Evolutionary conservation across 345 rosid species (phyloP), one percentile per base, ranked within the genome.

Genomic region (Populus ilicifolia): DNA sequence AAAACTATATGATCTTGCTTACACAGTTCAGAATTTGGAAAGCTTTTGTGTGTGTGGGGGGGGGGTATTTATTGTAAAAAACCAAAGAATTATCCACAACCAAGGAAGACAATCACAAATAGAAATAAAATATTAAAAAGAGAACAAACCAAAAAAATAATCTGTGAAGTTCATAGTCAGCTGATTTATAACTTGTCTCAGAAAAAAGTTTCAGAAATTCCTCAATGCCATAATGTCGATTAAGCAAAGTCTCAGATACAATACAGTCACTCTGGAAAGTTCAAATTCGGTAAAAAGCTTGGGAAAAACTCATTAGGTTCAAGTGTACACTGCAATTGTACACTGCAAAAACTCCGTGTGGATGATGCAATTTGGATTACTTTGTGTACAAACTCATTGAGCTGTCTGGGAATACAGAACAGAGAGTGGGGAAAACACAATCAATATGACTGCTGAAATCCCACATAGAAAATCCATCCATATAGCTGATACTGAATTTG

Each of bases 1-100:
- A 44, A 76, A 78, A 27, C 80, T 70, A 79, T 8, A 43, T 14
- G 5, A 48, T 48, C 54, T 17, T 48, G 73, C 21, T 33, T 4
- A 71, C n/a, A 36, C 82, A 71, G 76, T 81, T 69, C 64, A 68
- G 33, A 80, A 63, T 54, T 43, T 69, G 67, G 64, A 62, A 81
- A 82, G 65, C n/a, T 36, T 44, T 44, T 44, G 50, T 44, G 17
- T 44, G 46, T 10, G 44, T 4, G 14, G 14, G 50, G 18, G 50
- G 50, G 50, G 50, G 43, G 70, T 21, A 33, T 67, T 36, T 21
- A 67, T 35, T 8, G 5, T 35, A 17, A 67, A 12, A 67, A 67
- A 67, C 20, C 36, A 67, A 17, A 1, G n/a, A 65, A 65, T 43
- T 8, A 8, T 43, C 11, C 46, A 43, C 46, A 43, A 43, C 46